phyloP scores from a whole-genome alignment of 805 yeast genomes.

The Lachancea quebecensis region DNA sequence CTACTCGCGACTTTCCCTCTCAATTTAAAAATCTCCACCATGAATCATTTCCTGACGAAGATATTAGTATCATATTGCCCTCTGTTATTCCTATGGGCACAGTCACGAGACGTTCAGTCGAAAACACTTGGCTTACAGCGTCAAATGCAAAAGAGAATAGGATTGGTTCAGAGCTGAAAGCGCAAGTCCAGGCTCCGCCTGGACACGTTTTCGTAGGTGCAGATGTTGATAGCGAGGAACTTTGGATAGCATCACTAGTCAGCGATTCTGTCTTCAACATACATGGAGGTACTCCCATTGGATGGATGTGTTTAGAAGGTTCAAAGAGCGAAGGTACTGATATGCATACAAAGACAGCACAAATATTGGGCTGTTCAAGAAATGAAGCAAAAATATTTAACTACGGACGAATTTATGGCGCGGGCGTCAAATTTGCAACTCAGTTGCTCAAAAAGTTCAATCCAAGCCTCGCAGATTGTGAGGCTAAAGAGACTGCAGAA shows the following conservation, averaged over 20 bases:
- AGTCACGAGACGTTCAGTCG: constrained; percentile 91
- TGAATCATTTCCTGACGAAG: constrained; percentile 13
- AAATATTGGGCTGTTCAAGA: constrained; percentile 79
- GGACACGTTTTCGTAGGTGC: constrained; percentile 96
- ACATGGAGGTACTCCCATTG: constrained; percentile 95
- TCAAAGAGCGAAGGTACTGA: constrained; percentile 88
- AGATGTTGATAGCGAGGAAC: constrained; percentile 96
- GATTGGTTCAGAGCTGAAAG: constrained; percentile 89
- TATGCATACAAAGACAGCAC: constrained; percentile 89
- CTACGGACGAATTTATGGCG: constrained; percentile 96
- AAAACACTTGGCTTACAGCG: constrained; percentile 96
- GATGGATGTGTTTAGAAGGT: constrained; percentile 99
- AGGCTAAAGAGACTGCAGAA: constrained; percentile 60
- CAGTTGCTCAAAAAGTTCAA: constrained; percentile 79
- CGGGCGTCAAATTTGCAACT: constrained; percentile 87
- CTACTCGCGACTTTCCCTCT: constrained; percentile 31
- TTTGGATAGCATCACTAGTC: constrained; percentile 94
- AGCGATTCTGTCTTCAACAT: constrained; percentile 85
- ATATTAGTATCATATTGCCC: constrained; percentile 75
- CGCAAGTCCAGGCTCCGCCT: constrained; percentile 76
- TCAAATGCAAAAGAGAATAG: constrained; percentile 82
- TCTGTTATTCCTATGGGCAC: constrained; percentile 91
- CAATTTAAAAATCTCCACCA: constrained; percentile 19
- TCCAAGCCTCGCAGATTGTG: constrained; percentile 55
- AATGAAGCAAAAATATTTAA: constrained; percentile 93